Evolutionary conservation across 176 grass and related monocot genomes (phyloP).

Genomic region (Neostapfia colusana): DNA sequence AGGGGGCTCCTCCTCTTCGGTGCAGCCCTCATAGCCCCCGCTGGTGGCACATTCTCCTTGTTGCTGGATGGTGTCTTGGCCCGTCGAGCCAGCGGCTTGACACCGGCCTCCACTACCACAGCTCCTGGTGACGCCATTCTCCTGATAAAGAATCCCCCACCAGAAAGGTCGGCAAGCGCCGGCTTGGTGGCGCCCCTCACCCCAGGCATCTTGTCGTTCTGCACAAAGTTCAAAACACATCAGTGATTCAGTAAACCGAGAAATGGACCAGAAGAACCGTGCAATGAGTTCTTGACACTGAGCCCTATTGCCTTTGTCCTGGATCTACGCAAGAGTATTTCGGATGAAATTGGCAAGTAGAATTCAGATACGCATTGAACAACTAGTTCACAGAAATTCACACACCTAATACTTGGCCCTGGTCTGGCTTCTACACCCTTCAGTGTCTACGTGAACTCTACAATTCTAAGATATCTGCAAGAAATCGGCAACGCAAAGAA

Average conservation of each 20-base stretch:
- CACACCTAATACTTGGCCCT: background rate
- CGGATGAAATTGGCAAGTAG: background rate
- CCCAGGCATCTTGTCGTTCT: conserved; percentile 49
- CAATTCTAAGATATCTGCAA: conserved; percentile 11
- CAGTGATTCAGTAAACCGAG: too few species aligned
- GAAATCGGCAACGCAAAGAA: background rate
- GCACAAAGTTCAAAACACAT: background rate
- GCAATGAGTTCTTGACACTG: too few species aligned
- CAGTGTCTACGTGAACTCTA: background rate
- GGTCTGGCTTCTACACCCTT: background rate
- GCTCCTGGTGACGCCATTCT: conserved; percentile 44
- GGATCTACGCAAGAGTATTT: background rate
- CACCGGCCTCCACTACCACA: conserved; percentile 16
- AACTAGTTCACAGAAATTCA: background rate
- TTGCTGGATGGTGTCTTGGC: conserved; percentile 15
- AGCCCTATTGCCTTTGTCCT: background rate
- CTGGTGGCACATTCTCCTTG: conserved; percentile 51
- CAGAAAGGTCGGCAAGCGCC: conserved; percentile 25
- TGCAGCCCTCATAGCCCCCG: conserved; percentile 17
- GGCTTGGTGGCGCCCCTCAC: conserved; percentile 34
- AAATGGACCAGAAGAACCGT: too few species aligned
- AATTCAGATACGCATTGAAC: background rate
- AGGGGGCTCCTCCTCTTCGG: conserved; percentile 62
- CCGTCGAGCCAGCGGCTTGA: conserved; percentile 29
- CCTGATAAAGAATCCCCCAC: conserved; percentile 55